Conservation (phyloP, 176 grass and related monocot species). For the Hsuehochloa calcarea region DNA sequence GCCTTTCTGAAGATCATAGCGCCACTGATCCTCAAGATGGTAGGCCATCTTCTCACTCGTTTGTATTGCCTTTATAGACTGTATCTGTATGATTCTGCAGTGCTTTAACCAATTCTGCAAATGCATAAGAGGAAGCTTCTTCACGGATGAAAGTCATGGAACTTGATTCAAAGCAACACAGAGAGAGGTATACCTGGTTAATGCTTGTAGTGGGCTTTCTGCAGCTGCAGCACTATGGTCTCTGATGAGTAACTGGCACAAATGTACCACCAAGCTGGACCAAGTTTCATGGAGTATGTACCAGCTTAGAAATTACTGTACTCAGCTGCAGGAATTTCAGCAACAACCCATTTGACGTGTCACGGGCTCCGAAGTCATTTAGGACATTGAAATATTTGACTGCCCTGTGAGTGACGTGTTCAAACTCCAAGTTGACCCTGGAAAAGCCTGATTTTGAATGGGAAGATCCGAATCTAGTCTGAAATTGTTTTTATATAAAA, state of each 20-base stretch:
- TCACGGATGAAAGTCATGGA: not conserved
- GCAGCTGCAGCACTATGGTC: not conserved
- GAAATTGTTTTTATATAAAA: too few relatives aligned
- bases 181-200: not conserved
- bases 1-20: not conserved
- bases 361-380: too few relatives aligned
- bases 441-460: too few relatives aligned
- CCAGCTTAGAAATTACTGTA: too few relatives aligned
- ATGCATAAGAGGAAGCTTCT: not conserved
- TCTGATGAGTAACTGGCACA: not conserved
- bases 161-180: not conserved
- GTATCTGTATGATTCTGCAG: not conserved
- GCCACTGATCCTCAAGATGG: not conserved
- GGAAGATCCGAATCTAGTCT: too few relatives aligned
- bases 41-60: not conserved
- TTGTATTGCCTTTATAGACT: not conserved
- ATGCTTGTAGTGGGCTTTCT: not conserved
- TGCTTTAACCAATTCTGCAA: not conserved
- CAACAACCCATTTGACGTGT: too few relatives aligned
- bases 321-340: too few relatives aligned
- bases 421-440: too few relatives aligned
- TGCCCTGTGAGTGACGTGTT: too few relatives aligned
- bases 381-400: too few relatives aligned
- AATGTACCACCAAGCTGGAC: not conserved
- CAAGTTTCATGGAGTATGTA: not conserved